A percentile compares a stretch with the other conserved stretches of the same genome.
Evolutionary conservation across 805 yeast genomes (phyloP).

Genomic region (Metschnikowia henanensis): DNA sequence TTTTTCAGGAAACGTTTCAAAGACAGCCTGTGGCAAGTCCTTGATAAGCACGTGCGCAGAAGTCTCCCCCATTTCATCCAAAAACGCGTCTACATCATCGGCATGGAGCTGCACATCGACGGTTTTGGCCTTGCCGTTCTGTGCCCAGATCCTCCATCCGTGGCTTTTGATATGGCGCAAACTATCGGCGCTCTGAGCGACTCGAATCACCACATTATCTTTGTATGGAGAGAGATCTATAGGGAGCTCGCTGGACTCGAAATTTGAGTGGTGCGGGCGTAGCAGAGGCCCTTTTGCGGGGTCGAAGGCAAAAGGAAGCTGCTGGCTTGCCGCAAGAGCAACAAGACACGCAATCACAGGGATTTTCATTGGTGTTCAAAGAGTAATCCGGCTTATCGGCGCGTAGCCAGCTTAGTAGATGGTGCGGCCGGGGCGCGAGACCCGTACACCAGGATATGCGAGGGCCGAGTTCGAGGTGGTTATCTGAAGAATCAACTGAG

Average conservation of each 20-base stretch:
- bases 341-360: conserved; percentile 2
- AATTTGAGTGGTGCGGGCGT: conserved; percentile 31
- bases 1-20: conserved; percentile 50
- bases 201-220: conserved; percentile 46
- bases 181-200: conserved; percentile 27
- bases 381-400: no score
- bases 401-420: no score
- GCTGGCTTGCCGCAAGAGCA: conserved; percentile 9
- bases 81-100: conserved; percentile 15
- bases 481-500: no score
- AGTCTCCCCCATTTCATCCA: conserved; percentile 20
- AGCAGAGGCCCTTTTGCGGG: not conserved
- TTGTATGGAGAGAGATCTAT: conserved; percentile 42
- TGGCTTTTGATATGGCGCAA: conserved; percentile 19
- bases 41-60: conserved; percentile 45
- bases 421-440: no score
- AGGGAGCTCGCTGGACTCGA: conserved; percentile 32
- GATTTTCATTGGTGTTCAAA: no score
- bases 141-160: conserved; percentile 49
- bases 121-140: conserved; percentile 35
- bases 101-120: conserved; percentile 45
- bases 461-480: no score
- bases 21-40: conserved; percentile 57
- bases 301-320: conserved; percentile 14
- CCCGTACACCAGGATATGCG: no score